A percentile compares a stretch with the other conserved stretches of the same genome.
Conservation (phyloP, 1,284 basidiomycete species). For the Fomes fomentarius region DNA sequence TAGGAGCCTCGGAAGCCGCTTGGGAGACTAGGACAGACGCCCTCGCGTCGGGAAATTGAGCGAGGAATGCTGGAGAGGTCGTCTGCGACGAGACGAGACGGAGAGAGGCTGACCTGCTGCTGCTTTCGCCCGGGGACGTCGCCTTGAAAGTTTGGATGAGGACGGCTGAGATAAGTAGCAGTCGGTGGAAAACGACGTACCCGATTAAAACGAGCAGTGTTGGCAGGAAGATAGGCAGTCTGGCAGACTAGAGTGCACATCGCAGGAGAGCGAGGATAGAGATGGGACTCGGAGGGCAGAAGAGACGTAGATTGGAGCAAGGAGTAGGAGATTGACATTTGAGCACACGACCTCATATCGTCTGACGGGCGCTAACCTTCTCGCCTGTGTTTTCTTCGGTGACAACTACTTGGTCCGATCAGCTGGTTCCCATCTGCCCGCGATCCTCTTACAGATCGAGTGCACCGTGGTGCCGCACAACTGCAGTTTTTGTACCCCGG, state of each 20-base stretch:
- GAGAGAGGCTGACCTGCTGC: neutral
- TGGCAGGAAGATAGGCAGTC: neutral
- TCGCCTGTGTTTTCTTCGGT: slow-evolving; percentile 8
- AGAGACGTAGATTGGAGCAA: neutral
- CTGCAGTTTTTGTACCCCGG: too few relatives aligned
- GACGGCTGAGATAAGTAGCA: slow-evolving; percentile 2
- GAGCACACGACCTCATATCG: slow-evolving; percentile 4
- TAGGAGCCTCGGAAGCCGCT: neutral
- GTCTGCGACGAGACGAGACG: slow-evolving; percentile 7
- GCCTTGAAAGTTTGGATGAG: slow-evolving; percentile 1
- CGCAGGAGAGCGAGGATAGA: neutral
- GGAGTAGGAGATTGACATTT: neutral
- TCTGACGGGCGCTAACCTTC: slow-evolving; percentile 9
- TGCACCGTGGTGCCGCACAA: neutral
- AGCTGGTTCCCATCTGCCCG: neutral
- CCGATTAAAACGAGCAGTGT: slow-evolving; percentile 13
- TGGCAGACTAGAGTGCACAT: slow-evolving; percentile 20
- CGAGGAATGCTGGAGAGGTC: slow-evolving; percentile 1
- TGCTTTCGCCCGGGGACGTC: neutral
- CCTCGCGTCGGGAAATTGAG: slow-evolving; percentile 11
- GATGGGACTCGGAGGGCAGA: neutral
- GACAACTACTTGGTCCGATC: neutral
- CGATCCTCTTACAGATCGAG: neutral
- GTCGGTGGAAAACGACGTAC: slow-evolving; percentile 12
- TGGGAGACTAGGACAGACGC: neutral